Percentiles rank a stretch among this genome's conserved stretches.
Evolutionary conservation across 2,329 filamentous ascomycete genomes (phyloP).

Genomic region (Microcyclosporella mali): DNA sequence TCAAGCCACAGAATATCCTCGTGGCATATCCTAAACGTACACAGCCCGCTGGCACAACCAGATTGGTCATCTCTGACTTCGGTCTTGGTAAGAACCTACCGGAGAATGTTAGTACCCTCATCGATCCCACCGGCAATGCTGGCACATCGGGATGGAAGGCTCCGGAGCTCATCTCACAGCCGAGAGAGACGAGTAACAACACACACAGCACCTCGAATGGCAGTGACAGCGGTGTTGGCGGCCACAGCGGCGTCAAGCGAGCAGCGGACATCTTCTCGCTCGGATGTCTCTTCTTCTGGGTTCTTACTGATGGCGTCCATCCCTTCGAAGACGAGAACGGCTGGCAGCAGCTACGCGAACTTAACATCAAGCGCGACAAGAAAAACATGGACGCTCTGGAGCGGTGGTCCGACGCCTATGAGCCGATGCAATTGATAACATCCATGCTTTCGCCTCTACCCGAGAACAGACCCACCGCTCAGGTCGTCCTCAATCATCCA

Average conservation of each 20-base stretch:
- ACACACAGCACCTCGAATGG: constrained; percentile 44
- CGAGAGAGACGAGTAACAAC: constrained; percentile 40
- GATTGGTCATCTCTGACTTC: constrained; percentile 95
- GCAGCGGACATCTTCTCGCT: constrained; percentile 97
- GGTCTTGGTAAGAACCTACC: constrained; percentile 96
- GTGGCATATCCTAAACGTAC: constrained; percentile 65
- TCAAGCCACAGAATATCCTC: constrained; percentile 96
- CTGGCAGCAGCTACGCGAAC: constrained; percentile 77
- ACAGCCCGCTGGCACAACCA: constrained; percentile 58
- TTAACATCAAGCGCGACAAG: constrained; percentile 90
- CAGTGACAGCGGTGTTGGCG: constrained; percentile 49
- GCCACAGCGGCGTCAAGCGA: constrained; percentile 71
- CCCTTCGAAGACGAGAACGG: constrained; percentile 91
- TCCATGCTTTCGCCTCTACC: constrained; percentile 69
- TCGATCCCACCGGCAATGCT: constrained; percentile 87
- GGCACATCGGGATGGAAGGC: constrained; percentile 96
- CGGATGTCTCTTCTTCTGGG: constrained; percentile 97
- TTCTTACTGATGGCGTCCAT: constrained; percentile 86
- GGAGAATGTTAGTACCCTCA: constrained; percentile 87
- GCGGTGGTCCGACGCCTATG: constrained; percentile 69
- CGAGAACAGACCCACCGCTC: constrained; percentile 62
- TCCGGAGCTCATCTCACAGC: constrained; percentile 73
- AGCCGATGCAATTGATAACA: constrained; percentile 78
- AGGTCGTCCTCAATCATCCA: constrained; percentile 80
- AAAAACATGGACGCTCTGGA: constrained; percentile 51